Conservation (phyloP, 1,284 basidiomycete species). For the Sanguinoderma infundibulare region DNA sequence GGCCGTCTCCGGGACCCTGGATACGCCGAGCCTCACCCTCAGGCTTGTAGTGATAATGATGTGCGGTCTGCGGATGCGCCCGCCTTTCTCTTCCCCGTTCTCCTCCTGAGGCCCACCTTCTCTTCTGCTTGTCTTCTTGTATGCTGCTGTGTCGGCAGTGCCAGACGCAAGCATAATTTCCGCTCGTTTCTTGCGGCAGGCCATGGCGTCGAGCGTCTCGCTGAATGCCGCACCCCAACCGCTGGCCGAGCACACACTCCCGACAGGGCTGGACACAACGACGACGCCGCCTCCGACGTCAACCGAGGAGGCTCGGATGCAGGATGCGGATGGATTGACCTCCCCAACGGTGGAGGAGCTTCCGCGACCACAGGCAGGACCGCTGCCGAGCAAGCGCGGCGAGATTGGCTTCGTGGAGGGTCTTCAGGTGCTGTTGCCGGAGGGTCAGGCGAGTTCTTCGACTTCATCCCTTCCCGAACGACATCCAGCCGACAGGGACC, state of each 20-base stretch:
- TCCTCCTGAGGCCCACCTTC: constrained; percentile 6
- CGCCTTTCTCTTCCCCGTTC: constrained; percentile 5
- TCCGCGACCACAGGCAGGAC: constrained; percentile 55
- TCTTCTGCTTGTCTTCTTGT: constrained; percentile 15
- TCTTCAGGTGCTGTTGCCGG: constrained; percentile 33
- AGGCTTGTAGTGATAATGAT: constrained; percentile 1
- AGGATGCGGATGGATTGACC: neutral
- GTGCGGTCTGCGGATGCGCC: neutral
- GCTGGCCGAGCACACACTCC: constrained; percentile 29
- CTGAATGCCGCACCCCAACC: constrained; percentile 17
- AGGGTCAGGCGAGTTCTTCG: constrained; percentile 18
- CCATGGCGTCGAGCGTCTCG: constrained; percentile 27
- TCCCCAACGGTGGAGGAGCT: constrained; percentile 15
- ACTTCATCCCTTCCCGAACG: constrained; percentile 39
- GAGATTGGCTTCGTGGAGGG: constrained; percentile 66
- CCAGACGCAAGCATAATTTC: constrained; percentile 41
- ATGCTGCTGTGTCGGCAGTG: constrained; percentile 35
- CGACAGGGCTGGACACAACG: constrained; percentile 27
- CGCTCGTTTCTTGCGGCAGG: constrained; percentile 18
- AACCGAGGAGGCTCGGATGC: neutral
- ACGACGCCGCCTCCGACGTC: constrained; percentile 21
- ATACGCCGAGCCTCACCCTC: constrained; percentile 8
- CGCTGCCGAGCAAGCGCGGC: constrained; percentile 65
- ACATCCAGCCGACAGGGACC: constrained; percentile 63
- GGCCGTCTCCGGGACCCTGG: no score